These are phyloP conservation scores for Orbilia ellipsospora DNA, from an alignment of 2,329 filamentous ascomycete species.

Conservation along the genomic window DNA sequence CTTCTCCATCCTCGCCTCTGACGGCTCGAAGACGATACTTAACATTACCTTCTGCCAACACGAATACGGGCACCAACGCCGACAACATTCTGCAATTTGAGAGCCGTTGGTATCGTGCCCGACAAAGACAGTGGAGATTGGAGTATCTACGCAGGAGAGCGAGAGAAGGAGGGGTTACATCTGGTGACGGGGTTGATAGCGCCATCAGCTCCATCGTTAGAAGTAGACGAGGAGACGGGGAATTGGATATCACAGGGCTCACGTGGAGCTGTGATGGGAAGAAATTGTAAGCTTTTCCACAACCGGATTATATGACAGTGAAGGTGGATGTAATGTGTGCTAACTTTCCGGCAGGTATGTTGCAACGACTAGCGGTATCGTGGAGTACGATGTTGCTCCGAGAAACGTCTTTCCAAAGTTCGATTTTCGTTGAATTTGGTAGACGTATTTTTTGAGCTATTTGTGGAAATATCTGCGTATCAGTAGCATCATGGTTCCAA, in stretches of 20 bases:
- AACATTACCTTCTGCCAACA: conserved; percentile 55
- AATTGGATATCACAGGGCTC: conserved; percentile 59
- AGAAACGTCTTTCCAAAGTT: conserved; percentile 53
- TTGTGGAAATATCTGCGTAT: neutral
- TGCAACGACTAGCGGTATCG: conserved; percentile 58
- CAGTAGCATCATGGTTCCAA: neutral
- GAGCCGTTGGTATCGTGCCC: conserved; percentile 57
- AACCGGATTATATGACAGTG: neutral
- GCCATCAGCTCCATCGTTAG: conserved; percentile 33
- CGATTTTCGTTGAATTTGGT: conserved; percentile 39
- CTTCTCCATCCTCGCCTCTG: conserved; percentile 34
- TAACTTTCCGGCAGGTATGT: conserved; percentile 56
- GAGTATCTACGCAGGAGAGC: conserved; percentile 39
- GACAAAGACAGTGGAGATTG: conserved; percentile 56
- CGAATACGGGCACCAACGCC: conserved; percentile 51
- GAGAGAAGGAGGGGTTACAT: conserved; percentile 37
- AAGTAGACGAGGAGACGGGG: conserved; percentile 56
- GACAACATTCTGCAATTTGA: conserved; percentile 57
- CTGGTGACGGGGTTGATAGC: conserved; percentile 29
- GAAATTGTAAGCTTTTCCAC: conserved; percentile 57
- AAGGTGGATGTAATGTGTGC: neutral
- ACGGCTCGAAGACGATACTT: conserved; percentile 44
- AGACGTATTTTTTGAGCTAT: neutral
- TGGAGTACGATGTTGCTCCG: conserved; percentile 58
- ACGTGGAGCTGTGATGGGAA: conserved; percentile 59